A percentile compares a stretch with the other conserved stretches of the same genome.
phyloP scores from a whole-genome alignment of 345 rosid species.

The Mercurialis annua region DNA sequence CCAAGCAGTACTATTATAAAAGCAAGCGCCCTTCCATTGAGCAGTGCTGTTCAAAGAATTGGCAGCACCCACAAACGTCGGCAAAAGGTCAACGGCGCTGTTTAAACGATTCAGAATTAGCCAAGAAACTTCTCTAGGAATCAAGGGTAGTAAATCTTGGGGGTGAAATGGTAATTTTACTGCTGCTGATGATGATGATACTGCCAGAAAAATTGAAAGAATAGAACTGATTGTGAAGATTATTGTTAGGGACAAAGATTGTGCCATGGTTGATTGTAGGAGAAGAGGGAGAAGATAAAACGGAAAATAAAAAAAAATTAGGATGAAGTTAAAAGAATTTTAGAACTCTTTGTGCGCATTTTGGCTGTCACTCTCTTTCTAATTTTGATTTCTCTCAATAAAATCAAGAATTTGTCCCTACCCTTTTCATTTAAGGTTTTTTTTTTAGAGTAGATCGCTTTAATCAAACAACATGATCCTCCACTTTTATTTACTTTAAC shows the following conservation, averaged over 20 bases:
- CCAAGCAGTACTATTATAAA: constrained; percentile 71
- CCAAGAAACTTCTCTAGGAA: constrained; percentile 78
- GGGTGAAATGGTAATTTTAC: constrained; percentile 51
- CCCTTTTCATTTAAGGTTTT: too few relatives aligned
- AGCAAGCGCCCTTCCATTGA: constrained; percentile 93
- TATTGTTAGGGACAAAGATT: not conserved
- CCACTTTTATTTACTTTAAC: too few relatives aligned
- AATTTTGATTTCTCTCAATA: too few relatives aligned
- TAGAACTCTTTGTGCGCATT: too few relatives aligned
- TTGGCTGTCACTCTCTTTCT: too few relatives aligned
- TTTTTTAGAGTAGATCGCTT: too few relatives aligned
- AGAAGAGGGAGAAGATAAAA: not conserved
- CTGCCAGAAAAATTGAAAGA: constrained; percentile 5
- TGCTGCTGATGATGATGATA: too few relatives aligned
- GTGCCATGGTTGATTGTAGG: constrained; percentile 15
- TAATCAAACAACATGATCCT: too few relatives aligned
- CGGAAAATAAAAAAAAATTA: too few relatives aligned
- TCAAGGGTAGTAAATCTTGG: constrained; percentile 61
- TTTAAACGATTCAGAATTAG: constrained; percentile 64
- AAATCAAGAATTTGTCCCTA: too few relatives aligned
- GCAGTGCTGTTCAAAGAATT: constrained; percentile 41
- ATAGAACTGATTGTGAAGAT: not conserved
- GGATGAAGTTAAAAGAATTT: too few relatives aligned
- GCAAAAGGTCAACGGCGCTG: constrained; percentile 68
- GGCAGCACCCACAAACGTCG: constrained; percentile 79